These are phyloP conservation scores for Rhizophora apiculata DNA, from an alignment of 345 rosid species.

Conservation along the genomic window DNA sequence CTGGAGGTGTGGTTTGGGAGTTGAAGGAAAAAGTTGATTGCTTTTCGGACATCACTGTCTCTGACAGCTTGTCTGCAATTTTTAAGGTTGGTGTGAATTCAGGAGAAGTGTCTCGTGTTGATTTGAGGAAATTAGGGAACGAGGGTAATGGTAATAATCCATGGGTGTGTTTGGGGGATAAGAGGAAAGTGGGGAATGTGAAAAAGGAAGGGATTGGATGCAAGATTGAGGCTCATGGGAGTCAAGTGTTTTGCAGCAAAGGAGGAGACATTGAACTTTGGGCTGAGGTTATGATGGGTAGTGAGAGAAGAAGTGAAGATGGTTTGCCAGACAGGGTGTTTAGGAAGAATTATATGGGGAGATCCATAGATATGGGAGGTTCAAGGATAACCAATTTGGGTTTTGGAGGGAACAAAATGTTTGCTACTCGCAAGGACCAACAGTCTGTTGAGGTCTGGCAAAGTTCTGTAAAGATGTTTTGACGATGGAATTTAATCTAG, in stretches of 20 bases:
- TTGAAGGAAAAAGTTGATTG: slow-evolving; percentile 75
- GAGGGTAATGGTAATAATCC: slow-evolving; percentile 17
- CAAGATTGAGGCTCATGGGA: slow-evolving; percentile 72
- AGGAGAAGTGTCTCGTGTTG: slow-evolving; percentile 60
- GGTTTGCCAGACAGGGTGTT: slow-evolving; percentile 51
- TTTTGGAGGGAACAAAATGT: slow-evolving; percentile 90
- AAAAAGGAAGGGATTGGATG: slow-evolving; percentile 79
- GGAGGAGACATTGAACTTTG: slow-evolving; percentile 69
- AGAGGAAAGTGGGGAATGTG: slow-evolving; percentile 47
- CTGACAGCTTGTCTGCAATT: slow-evolving; percentile 57
- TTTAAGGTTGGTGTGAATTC: slow-evolving; percentile 77
- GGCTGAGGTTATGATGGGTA: slow-evolving; percentile 68
- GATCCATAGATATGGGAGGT: slow-evolving; percentile 53
- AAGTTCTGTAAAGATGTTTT: slow-evolving; percentile 37
- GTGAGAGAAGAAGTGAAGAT: slow-evolving; percentile 34
- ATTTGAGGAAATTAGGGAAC: slow-evolving; percentile 58
- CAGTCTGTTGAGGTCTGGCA: slow-evolving; percentile 89
- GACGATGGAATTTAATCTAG: neutral
- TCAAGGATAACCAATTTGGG: slow-evolving; percentile 56
- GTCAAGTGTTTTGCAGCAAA: slow-evolving; percentile 73
- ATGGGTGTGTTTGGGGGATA: slow-evolving; percentile 68
- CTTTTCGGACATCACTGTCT: slow-evolving; percentile 73
- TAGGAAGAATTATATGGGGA: slow-evolving; percentile 67
- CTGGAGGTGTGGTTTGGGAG: slow-evolving; percentile 68
- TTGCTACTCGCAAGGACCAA: slow-evolving; percentile 63